Percentiles rank a stretch among this genome's conserved stretches.
Evolutionary conservation across 2,329 filamentous ascomycete species (phyloP).

Genomic region (Venturia nashicola): DNA sequence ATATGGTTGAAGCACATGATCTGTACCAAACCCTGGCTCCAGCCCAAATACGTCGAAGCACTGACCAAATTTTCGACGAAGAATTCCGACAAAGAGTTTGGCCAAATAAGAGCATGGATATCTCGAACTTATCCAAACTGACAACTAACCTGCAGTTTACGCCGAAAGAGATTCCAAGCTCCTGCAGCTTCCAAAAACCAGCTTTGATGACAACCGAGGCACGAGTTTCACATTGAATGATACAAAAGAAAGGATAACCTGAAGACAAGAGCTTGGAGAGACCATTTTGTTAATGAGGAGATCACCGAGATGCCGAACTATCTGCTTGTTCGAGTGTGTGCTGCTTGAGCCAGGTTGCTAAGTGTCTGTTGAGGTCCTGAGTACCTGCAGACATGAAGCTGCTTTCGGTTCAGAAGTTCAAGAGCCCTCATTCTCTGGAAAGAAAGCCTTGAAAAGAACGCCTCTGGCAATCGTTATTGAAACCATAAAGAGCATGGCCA

Average conservation of each 20-base stretch:
- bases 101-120: not conserved
- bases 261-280: not conserved
- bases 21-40: not conserved
- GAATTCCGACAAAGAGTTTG: not conserved
- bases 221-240: not conserved
- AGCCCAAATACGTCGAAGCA: not conserved
- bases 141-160: not conserved
- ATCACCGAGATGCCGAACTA: not conserved
- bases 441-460: not conserved
- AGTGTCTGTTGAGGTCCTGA: not conserved
- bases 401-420: no score
- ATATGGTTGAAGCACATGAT: not conserved
- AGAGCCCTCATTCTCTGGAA: no score
- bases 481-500: not conserved
- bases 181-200: not conserved
- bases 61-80: not conserved
- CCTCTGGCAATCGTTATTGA: not conserved
- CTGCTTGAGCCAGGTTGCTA: not conserved
- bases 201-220: not conserved
- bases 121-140: not conserved
- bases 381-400: not conserved
- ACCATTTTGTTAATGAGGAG: not conserved
- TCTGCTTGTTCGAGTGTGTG: not conserved
- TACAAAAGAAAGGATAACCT: not conserved
- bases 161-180: not conserved